Evolutionary conservation across 306 rosid genomes (phyloP).

Genomic region (Gynostemma pentaphyllum): DNA sequence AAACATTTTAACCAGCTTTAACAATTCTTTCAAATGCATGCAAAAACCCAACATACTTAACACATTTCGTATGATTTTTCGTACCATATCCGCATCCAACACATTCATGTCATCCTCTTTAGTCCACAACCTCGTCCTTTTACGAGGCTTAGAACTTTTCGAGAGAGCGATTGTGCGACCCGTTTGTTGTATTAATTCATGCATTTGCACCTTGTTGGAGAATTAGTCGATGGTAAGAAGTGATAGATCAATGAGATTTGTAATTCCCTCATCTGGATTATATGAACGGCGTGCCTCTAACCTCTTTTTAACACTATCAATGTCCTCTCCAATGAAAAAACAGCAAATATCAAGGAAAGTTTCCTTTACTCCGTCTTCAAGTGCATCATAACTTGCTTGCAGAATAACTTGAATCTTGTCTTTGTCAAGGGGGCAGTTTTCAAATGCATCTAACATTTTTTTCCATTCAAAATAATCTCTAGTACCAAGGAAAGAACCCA

Average conservation of each 20-base stretch:
- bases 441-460: constrained; percentile 11
- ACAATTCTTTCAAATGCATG: too few relatives aligned
- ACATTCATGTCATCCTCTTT: background rate
- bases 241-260: constrained; percentile 8
- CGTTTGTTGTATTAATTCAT: constrained; percentile 21
- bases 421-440: background rate
- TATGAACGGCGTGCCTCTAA: constrained; percentile 14
- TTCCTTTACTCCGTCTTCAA: constrained; percentile 6
- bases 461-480: constrained; percentile 17
- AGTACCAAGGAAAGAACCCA: constrained; percentile 20
- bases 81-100: background rate
- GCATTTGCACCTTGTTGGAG: constrained; percentile 6
- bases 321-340: constrained; percentile 16
- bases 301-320: background rate
- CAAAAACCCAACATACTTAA: too few relatives aligned
- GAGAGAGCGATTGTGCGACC: constrained; percentile 18
- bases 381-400: constrained; percentile 16
- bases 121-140: constrained; percentile 12
- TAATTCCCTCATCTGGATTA: constrained; percentile 14
- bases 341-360: constrained; percentile 35
- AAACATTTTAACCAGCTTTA: too few relatives aligned
- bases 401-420: constrained; percentile 13
- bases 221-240: background rate
- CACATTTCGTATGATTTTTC: background rate
- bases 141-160: too few relatives aligned